Conservation (phyloP, 1,139 yeast genomes). For the Nakaseomyces nivariensis region DNA sequence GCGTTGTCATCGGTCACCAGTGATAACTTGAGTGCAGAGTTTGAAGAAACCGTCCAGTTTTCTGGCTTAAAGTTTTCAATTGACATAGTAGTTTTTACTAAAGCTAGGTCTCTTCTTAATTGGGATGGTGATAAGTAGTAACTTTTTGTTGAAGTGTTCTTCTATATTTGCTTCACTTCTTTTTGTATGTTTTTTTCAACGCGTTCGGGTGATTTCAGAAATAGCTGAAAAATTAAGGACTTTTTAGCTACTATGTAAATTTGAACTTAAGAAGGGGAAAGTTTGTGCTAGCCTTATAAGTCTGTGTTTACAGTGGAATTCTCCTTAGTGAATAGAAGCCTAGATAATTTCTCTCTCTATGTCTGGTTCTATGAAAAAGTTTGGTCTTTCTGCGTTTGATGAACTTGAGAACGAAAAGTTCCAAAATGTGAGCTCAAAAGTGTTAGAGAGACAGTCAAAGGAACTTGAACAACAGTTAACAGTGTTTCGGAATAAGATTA, state of each 20-base stretch:
- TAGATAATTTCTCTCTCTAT: neutral
- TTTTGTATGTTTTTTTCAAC: neutral
- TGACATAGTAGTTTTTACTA: conserved; percentile 5
- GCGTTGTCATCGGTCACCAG: conserved; percentile 42
- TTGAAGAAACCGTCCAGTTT: conserved; percentile 60
- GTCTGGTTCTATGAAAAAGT: conserved; percentile 15
- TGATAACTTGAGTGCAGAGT: conserved; percentile 48
- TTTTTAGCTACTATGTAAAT: too few relatives aligned
- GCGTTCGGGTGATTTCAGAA: too few relatives aligned
- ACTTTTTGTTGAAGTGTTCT: too few relatives aligned
- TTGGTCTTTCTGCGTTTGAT: conserved; percentile 27
- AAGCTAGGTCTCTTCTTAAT: too few relatives aligned
- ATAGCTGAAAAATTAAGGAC: too few relatives aligned
- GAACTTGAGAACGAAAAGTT: conserved; percentile 9
- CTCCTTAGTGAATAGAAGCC: too few relatives aligned
- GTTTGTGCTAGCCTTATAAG: too few relatives aligned
- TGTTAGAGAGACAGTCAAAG: conserved; percentile 37
- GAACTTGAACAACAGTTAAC: conserved; percentile 49
- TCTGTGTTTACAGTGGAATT: too few relatives aligned
- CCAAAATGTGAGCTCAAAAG: conserved; percentile 10
- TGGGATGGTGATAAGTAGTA: too few relatives aligned
- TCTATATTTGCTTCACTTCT: neutral
- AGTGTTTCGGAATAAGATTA: conserved; percentile 51
- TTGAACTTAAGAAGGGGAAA: too few relatives aligned
- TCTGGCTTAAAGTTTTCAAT: conserved; percentile 37